Base-by-base conservation (phyloP, 2,329 filamentous ascomycete genomes). In the Diaporthe sp. region DNA sequence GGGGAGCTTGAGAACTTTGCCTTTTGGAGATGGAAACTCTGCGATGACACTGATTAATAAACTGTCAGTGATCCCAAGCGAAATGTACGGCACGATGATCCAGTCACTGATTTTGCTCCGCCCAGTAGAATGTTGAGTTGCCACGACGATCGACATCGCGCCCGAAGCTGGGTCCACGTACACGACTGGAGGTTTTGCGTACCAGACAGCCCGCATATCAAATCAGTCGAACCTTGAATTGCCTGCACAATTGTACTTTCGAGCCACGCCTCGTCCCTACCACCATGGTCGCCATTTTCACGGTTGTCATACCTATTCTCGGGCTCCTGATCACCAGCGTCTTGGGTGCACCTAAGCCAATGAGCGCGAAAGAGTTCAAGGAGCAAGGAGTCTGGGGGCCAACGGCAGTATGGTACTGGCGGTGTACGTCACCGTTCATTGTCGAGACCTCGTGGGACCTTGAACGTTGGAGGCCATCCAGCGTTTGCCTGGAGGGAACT, bases 371-470 rank as follows among this genome's bases (percentile, higher is more conserved):
- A 3, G 34, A 63, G 4, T 49, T 39, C 73, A 31, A 72, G 51
- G 44, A 72, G 9, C 47, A 75, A 5, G 68, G 25, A 4, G 42
- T 75, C 25, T 65, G 57, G 73, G 67, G 57, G 1, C 67, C 67
- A 9, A 73, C 70, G 5, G 70, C 60, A 31, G 25, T 68, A 2
- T 67, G 49, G 47, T 72, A 75, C 31, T 75, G 73, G 68, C 57
- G 73, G 20, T 75, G 68, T 20, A 5, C 20, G 1, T 49, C 73
- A 13, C 61, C 53, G 1, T 55, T 57, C 15, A 42, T 42, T 22
- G 22, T 76, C 39, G 61, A 73, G 34, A 9, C 57, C 8, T 73
- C 71, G 10, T 34, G 13, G 17, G 61, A 73, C 15, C 42, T 28
- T n/a, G 42, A 37, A 22, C 9, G 17, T 3, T 73, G 61, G 74